Evolutionary conservation across 176 grass and related monocot species (phyloP).

Genomic region (Triticum timopheevii): DNA sequence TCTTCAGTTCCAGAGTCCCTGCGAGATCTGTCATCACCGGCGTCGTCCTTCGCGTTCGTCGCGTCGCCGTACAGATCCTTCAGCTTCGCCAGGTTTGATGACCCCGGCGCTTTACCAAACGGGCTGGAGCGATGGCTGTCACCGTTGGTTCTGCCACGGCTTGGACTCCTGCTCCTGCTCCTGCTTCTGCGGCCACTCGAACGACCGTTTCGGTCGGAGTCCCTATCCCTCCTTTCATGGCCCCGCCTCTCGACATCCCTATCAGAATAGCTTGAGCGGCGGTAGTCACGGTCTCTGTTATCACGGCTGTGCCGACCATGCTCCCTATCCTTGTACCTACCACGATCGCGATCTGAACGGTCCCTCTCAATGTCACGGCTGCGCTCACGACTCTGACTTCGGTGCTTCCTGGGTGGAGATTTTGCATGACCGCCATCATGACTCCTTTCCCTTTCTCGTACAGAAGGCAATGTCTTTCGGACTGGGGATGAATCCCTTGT

Average conservation of each 20-base stretch:
- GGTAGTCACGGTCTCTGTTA: constrained; percentile 40
- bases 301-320: constrained; percentile 31
- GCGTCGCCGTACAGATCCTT: constrained; percentile 94
- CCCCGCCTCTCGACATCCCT: constrained; percentile 40
- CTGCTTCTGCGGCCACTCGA: constrained; percentile 40
- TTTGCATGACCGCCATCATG: constrained; percentile 40
- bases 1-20: constrained; percentile 80
- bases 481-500: constrained; percentile 92
- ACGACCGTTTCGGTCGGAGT: constrained; percentile 39
- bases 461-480: constrained; percentile 53
- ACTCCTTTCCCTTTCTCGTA: constrained; percentile 47
- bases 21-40: constrained; percentile 33
- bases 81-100: constrained; percentile 77
- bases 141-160: constrained; percentile 32
- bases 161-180: constrained; percentile 48
- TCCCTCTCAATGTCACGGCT: constrained; percentile 31
- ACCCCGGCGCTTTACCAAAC: constrained; percentile 56
- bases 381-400: constrained; percentile 43
- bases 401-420: constrained; percentile 37
- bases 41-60: constrained; percentile 44
- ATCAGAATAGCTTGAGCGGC: constrained; percentile 30
- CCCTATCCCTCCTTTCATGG: constrained; percentile 52
- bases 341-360: constrained; percentile 42
- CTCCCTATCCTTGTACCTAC: constrained; percentile 50
- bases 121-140: constrained; percentile 52